Base-by-base conservation (phyloP, 306 rosid species). In the Glycyrrhiza uralensis region DNA sequence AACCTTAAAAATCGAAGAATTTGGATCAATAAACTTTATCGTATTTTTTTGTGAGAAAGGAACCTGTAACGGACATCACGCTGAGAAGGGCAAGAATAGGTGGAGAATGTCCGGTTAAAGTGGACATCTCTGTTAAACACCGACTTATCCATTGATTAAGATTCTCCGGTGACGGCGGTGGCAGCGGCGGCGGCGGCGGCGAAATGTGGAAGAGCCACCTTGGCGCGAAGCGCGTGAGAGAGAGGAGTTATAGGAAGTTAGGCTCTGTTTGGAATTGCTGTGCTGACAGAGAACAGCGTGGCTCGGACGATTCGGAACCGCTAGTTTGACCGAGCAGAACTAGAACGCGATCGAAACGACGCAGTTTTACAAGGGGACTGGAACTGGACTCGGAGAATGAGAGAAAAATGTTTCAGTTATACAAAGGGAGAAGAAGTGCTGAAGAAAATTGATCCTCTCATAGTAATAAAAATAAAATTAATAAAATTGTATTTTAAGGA, bases 31-130 rank as follows among this genome's bases (percentile, higher is more conserved):
- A 23, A 57, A 57, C 14, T 14, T 15, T 7, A 6, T 22, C 5
- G 6, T 12, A n/a, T n/a, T n/a, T 17, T 4, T 13, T 65, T 15
- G 7, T 3, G 6, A 58, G 62, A 69, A 66, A 13, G 74, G 47
- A 81, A 74, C 96, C 98, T 91, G 88, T 93, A 93, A 84, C 76
- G 75, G 70, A 93, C 97, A 77, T 91, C 98, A 36, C 92, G 69
- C 47, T 71, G 92, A 50, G 98, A 87, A 44, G 85, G 38, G 60
- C 86, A 83, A 62, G 82, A 77, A 39, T 10, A 45, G 7, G 79
- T 69, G 13, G 82, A 61, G 72, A 32, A 65, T 17, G 86, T 78
- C 18, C 84, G 83, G 49, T 20, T 66, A 22, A 55, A 29, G 66
- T 76, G 79, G 39, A 71, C 80, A 14, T 67, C 90, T 64, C 81